phyloP scores from a whole-genome alignment of 2,329 filamentous ascomycete genomes.

The Thyridium curvatum region DNA sequence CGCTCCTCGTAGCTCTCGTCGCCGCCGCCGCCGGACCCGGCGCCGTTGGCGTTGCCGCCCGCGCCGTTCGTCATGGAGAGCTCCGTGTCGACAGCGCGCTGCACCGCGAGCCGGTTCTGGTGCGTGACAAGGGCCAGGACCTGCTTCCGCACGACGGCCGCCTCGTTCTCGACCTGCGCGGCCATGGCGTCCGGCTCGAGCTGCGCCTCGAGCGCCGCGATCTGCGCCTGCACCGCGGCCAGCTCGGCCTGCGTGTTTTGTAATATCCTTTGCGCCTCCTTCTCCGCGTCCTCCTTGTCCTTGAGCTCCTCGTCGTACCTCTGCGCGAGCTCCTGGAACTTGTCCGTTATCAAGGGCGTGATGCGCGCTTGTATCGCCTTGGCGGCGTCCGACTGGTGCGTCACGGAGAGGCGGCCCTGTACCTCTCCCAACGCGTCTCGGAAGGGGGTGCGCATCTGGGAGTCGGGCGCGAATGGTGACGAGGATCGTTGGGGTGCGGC shows the following conservation, averaged over 20 bases:
- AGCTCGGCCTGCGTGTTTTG: slow-evolving; percentile 64
- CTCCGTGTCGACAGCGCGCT: slow-evolving; percentile 45
- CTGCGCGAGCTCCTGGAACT: slow-evolving; percentile 62
- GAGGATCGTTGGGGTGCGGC: slow-evolving; percentile 68
- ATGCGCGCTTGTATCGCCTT: slow-evolving; percentile 65
- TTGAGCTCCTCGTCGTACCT: slow-evolving; percentile 70
- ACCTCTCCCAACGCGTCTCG: slow-evolving; percentile 41
- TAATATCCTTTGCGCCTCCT: slow-evolving; percentile 60
- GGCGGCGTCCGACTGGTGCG: slow-evolving; percentile 58
- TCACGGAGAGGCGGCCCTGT: slow-evolving; percentile 30
- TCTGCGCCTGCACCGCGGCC: slow-evolving; percentile 50
- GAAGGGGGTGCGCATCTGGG: slow-evolving; percentile 47
- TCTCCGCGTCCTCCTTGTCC: slow-evolving; percentile 65
- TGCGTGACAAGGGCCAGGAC: slow-evolving; percentile 28
- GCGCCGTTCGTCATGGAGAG: slow-evolving; percentile 43
- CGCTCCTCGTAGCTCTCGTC: slow-evolving; percentile 48
- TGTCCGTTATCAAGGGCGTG: slow-evolving; percentile 62
- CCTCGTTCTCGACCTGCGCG: slow-evolving; percentile 43
- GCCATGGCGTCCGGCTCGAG: slow-evolving; percentile 50
- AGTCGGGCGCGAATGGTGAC: slow-evolving; percentile 60
- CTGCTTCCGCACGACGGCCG: slow-evolving; percentile 33
- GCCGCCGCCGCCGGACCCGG: slow-evolving; percentile 9
- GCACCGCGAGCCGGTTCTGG: slow-evolving; percentile 46
- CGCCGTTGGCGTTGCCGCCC: slow-evolving; percentile 3
- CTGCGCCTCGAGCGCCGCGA: slow-evolving; percentile 48